A percentile compares a stretch with the other conserved stretches of the same genome.
Conservation (phyloP, 1,284 basidiomycete species). For the Singerocomus inundabilis region DNA sequence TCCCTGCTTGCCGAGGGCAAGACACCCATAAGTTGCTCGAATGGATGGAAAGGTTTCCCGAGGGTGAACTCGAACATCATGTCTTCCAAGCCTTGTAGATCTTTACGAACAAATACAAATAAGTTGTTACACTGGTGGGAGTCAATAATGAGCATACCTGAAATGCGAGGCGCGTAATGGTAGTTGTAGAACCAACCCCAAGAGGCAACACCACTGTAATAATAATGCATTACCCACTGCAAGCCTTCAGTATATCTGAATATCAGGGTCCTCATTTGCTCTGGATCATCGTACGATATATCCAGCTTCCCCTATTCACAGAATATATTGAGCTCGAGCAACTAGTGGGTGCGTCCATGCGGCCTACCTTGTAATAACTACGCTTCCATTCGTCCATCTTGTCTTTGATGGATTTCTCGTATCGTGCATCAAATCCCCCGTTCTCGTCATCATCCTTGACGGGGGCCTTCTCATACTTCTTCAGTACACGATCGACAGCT, state of each 20-base stretch:
- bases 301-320: constrained; percentile 72
- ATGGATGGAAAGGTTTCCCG: constrained; percentile 90
- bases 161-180: constrained; percentile 94
- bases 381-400: constrained; percentile 95
- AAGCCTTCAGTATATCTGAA: constrained; percentile 91
- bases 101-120: constrained; percentile 39
- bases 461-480: constrained; percentile 86
- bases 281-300: constrained; percentile 69
- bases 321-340: neutral
- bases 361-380: constrained; percentile 79
- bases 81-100: constrained; percentile 73
- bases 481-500: constrained; percentile 82
- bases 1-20: constrained; percentile 87
- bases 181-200: constrained; percentile 99
- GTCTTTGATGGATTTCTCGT: constrained; percentile 71
- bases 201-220: constrained; percentile 94
- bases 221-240: constrained; percentile 99
- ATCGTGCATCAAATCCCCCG: constrained; percentile 73
- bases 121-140: constrained; percentile 1
- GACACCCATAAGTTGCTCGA: constrained; percentile 98
- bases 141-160: constrained; percentile 52
- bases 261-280: constrained; percentile 65
- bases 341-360: neutral
- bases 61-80: constrained; percentile 87
- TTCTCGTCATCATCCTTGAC: constrained; percentile 66